Evolutionary conservation across 176 grass and related monocot species (phyloP).

Genomic region (Panicum miliaceum): DNA sequence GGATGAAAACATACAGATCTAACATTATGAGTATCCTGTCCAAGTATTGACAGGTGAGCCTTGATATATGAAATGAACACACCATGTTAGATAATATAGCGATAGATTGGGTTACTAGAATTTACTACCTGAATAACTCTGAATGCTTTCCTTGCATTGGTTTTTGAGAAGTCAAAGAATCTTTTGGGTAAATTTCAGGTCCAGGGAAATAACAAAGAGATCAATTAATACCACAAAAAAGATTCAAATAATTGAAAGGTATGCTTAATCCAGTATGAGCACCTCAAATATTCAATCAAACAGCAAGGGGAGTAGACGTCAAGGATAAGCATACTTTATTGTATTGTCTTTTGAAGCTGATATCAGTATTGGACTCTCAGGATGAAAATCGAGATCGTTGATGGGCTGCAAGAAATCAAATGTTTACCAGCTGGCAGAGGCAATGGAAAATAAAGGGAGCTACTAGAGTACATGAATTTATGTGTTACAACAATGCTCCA

Average conservation of each 20-base stretch:
- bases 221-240: conserved; percentile 2
- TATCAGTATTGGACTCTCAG: conserved; percentile 81
- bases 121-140: conserved; percentile 94
- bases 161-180: conserved; percentile 98
- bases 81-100: conserved; percentile 13
- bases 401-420: conserved; percentile 77
- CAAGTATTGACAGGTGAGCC: conserved; percentile 27
- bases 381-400: conserved; percentile 99
- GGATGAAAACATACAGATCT: conserved; percentile 98
- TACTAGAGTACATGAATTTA: not conserved
- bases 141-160: conserved; percentile 87
- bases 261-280: not conserved
- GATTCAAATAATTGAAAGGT: not conserved
- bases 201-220: not conserved
- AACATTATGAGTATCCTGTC: conserved; percentile 98
- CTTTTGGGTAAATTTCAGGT: conserved; percentile 50
- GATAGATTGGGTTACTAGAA: conserved; percentile 30
- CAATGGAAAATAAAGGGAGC: not conserved
- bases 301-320: conserved; percentile 10
- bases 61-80: not conserved
- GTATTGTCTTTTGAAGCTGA: conserved; percentile 93
- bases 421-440: not conserved
- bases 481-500: conserved; percentile 1
- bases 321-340: conserved; percentile 76
- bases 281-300: conserved; percentile 23